phyloP scores from a whole-genome alignment of 352 stramenopile species.

The Pythium monospermum region DNA sequence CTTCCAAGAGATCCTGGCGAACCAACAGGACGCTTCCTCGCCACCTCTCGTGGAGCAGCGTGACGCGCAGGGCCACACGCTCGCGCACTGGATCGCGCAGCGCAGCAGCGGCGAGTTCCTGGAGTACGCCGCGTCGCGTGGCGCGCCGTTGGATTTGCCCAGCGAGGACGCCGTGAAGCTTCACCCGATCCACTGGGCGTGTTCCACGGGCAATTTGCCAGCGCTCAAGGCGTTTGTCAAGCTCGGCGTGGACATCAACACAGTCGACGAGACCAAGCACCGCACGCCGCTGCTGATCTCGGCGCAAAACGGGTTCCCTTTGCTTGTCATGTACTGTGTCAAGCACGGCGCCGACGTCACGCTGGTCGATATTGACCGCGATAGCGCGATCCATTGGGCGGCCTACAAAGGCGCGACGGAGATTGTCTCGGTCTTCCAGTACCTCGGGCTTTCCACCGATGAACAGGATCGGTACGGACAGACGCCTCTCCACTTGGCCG shows the following conservation, averaged over 20 bases:
- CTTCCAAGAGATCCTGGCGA: conserved; percentile 44
- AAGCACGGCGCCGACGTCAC: conserved; percentile 62
- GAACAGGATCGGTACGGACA: conserved; percentile 66
- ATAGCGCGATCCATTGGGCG: conserved; percentile 83
- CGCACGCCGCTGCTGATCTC: conserved; percentile 71
- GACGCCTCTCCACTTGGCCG: conserved; percentile 78
- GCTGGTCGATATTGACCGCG: conserved; percentile 57
- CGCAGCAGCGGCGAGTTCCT: conserved; percentile 47
- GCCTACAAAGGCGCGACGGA: conserved; percentile 83
- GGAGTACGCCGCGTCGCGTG: conserved; percentile 39
- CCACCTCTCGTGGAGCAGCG: conserved; percentile 31
- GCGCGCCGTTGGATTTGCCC: conserved; percentile 48
- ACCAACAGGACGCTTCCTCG: conserved; percentile 32
- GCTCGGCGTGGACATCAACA: conserved; percentile 71
- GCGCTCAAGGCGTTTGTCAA: conserved; percentile 57
- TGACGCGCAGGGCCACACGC: conserved; percentile 63
- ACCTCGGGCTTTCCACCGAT: conserved; percentile 62
- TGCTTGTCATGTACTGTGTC: conserved; percentile 76
- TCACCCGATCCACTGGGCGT: conserved; percentile 84
- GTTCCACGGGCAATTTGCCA: conserved; percentile 62
- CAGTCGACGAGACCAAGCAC: conserved; percentile 60
- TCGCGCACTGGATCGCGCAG: conserved; percentile 71
- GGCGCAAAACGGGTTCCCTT: conserved; percentile 66
- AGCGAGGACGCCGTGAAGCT: conserved; percentile 58
- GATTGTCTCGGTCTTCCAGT: conserved; percentile 81